These are phyloP conservation scores for Oryza meyeriana DNA, from an alignment of 176 grass and related monocot genomes.

Conservation along the genomic window DNA sequence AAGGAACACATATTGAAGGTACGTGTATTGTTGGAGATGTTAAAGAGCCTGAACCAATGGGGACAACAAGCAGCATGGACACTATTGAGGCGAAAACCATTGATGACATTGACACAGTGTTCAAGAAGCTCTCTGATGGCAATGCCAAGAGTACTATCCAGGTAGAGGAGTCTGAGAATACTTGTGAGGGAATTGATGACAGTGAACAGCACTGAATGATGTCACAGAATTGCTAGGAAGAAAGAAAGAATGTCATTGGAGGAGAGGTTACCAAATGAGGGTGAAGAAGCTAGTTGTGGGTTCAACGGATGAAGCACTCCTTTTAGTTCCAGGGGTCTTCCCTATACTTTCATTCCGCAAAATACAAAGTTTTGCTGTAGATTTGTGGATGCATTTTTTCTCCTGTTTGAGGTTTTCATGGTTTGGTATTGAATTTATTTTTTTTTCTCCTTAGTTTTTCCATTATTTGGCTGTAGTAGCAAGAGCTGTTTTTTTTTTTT, in stretches of 20 bases:
- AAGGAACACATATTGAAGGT: slow-evolving; percentile 15
- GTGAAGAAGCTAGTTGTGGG: slow-evolving; percentile 1
- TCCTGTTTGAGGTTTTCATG: slow-evolving; percentile 31
- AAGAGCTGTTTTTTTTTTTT: slow-evolving; percentile 28
- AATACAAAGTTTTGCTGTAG: slow-evolving; percentile 51
- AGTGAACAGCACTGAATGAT: slow-evolving; percentile 25
- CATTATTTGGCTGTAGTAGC: slow-evolving; percentile 21
- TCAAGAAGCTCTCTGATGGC: slow-evolving; percentile 28
- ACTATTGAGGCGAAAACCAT: slow-evolving; percentile 36
- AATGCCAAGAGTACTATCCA: slow-evolving; percentile 14
- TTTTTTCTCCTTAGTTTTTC: slow-evolving; percentile 14
- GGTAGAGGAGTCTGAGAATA: background rate
- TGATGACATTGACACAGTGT: slow-evolving; percentile 23
- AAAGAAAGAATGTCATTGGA: background rate
- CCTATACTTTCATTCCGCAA: slow-evolving; percentile 28
- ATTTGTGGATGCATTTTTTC: slow-evolving; percentile 38
- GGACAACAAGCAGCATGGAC: slow-evolving; percentile 21
- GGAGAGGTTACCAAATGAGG: slow-evolving; percentile 23
- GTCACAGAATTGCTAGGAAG: background rate
- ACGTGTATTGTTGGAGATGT: background rate
- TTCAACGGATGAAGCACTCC: background rate
- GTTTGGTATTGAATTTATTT: slow-evolving; percentile 27
- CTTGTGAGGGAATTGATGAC: background rate
- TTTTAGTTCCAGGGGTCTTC: slow-evolving; percentile 6
- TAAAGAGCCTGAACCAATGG: slow-evolving; percentile 1